Conservation (phyloP, 1,139 yeast species). For the Suhomyces kunorum region DNA sequence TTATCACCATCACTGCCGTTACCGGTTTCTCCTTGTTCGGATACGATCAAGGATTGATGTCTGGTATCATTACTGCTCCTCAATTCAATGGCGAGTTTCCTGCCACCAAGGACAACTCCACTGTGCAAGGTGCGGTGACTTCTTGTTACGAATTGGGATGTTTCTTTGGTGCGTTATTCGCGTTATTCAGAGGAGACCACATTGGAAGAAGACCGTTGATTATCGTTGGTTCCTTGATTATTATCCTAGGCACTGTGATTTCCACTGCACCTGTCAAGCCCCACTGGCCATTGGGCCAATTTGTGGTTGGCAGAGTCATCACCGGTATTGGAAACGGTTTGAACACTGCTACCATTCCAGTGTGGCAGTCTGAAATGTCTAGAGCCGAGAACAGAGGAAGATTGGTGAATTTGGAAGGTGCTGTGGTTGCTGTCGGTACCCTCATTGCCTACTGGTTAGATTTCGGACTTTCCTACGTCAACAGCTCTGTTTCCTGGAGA, state of each 20-base stretch:
- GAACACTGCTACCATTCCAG: conserved; percentile 78
- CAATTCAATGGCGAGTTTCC: conserved; percentile 63
- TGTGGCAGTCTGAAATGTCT: conserved; percentile 81
- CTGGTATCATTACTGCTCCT: conserved; percentile 64
- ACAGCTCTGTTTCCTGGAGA: conserved; percentile 47
- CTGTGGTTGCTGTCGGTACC: conserved; percentile 71
- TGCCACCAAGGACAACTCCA: conserved; percentile 37
- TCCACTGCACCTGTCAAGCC: conserved; percentile 59
- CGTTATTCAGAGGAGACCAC: conserved; percentile 61
- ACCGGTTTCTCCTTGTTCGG: conserved; percentile 73
- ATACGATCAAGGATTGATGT: conserved; percentile 80
- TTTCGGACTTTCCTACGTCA: conserved; percentile 64
- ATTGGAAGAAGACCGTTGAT: conserved; percentile 69
- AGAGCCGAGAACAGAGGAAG: conserved; percentile 71
- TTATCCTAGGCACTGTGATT: conserved; percentile 63
- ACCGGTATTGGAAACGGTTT: conserved; percentile 82
- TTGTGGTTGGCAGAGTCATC: conserved; percentile 70
- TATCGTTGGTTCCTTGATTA: conserved; percentile 57
- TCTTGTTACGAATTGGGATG: conserved; percentile 78
- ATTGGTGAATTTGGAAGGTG: conserved; percentile 69
- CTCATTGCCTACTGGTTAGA: conserved; percentile 76
- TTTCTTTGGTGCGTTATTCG: conserved; percentile 70
- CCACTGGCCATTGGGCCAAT: conserved; percentile 59
- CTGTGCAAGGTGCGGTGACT: conserved; percentile 66
- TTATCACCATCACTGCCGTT: conserved; percentile 59